Evolutionary conservation across 768 basidiomycete genomes (phyloP), one percentile per base, ranked within the genome.

Genomic region (Russula sp.): DNA sequence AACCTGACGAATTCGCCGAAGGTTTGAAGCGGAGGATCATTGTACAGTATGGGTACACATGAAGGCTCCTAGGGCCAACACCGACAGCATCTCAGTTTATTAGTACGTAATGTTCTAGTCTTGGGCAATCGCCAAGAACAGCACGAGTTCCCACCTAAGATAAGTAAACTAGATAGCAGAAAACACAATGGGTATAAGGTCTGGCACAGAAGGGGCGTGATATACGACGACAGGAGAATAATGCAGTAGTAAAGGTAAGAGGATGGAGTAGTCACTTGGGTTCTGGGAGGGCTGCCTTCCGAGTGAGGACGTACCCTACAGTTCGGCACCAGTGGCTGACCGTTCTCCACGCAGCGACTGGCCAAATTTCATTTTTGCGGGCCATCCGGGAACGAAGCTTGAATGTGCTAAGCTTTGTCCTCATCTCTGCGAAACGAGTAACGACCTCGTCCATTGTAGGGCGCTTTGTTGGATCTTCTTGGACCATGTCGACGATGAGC

Each of bases 321-420:
- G 52, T 59, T 4, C 59, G 32, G 5, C 18, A 35, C 63, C 63
- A 64, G 22, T 64, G 63, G 2, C 22, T 18, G 3, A 61, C 22
- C 0, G 45, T 6, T 14, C 22, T 53, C 63, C 63, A 61, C 1
- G n/a, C 50, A 22, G 45, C 14, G 18, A 60, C 27, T 4, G 57
- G 57, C 57, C 62, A 60, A 3, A 59, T 14, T 35, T 64, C 62
- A 18, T 64, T 8, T n/a, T 55, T 53, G 20, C 37, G 58, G 4
- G 18, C 22, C 2, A 64, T 60, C 11, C 62, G 51, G 5, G 62
- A 64, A n/a, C 62, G 62, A 6, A 64, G 32, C 62, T 64, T 64
- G 57, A 57, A 64, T 27, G 37, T 34, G 35, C 52, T 56, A 2
- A 64, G 22, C 6, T 39, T 49, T 0, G 16, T 31, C 40, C 10